phyloP scores from a whole-genome alignment of 2,329 filamentous ascomycete genomes.

The Talaromyces sp. region DNA sequence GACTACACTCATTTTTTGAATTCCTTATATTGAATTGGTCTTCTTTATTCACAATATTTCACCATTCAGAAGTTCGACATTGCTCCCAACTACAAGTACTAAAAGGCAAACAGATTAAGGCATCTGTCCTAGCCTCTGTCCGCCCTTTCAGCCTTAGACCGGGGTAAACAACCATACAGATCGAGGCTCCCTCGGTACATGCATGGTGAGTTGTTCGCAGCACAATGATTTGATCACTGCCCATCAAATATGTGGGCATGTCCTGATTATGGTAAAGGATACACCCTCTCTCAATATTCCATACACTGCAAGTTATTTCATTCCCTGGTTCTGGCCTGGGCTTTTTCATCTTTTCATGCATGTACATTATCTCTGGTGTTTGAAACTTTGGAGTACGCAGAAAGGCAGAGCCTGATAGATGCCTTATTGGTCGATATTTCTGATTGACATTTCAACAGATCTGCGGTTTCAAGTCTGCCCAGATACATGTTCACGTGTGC shows the following conservation, averaged over 20 bases:
- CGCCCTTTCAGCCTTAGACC: constrained; percentile 4
- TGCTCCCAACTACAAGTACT: background rate
- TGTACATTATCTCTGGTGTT: background rate
- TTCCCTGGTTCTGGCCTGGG: background rate
- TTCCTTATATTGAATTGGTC: background rate
- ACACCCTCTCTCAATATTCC: too few species aligned
- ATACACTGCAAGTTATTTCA: background rate
- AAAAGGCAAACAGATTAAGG: constrained; percentile 10
- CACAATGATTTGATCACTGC: constrained; percentile 11
- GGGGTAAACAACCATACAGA: background rate
- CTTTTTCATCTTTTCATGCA: background rate
- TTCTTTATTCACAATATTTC: background rate
- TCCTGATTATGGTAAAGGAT: background rate
- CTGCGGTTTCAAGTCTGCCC: background rate
- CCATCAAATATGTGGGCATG: background rate
- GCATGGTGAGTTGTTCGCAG: constrained; percentile 16
- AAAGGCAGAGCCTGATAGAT: background rate
- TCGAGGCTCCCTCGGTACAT: background rate
- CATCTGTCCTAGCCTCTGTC: constrained; percentile 4
- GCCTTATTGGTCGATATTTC: background rate
- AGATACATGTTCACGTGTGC: background rate
- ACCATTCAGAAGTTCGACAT: background rate
- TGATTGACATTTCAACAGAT: background rate
- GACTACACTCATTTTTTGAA: background rate
- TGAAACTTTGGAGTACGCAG: background rate